A percentile compares a stretch with the other conserved stretches of the same genome.
These are phyloP conservation scores for Lactarius vividus DNA, from an alignment of 768 basidiomycete genomes.

Conservation along the genomic window DNA sequence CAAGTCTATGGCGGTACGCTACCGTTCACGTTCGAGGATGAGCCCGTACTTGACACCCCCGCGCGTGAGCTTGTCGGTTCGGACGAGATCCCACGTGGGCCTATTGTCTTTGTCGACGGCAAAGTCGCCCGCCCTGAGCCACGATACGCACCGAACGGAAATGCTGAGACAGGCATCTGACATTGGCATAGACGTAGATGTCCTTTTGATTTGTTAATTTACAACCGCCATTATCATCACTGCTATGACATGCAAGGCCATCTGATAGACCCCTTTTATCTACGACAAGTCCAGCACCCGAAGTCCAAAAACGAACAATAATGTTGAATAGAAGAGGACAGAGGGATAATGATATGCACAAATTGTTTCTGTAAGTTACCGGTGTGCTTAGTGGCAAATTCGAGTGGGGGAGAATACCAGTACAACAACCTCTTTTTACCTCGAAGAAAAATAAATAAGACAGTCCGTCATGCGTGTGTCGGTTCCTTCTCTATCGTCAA, in stretches of 20 bases:
- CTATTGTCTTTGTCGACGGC: conserved; percentile 50
- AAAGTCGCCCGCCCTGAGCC: conserved; percentile 31
- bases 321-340: neutral
- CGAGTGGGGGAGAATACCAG: neutral
- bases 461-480: neutral
- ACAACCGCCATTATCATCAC: neutral
- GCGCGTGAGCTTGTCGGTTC: conserved; percentile 44
- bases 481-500: conserved; percentile 7
- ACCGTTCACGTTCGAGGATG: conserved; percentile 66
- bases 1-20: conserved; percentile 71
- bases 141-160: neutral
- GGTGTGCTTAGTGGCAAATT: neutral
- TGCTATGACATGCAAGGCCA: neutral
- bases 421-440: conserved; percentile 11
- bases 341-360: conserved; percentile 26
- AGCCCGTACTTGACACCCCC: conserved; percentile 60
- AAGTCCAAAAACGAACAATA: conserved; percentile 3
- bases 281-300: neutral
- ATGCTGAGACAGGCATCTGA: neutral
- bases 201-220: neutral
- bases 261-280: neutral
- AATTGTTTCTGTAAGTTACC: conserved; percentile 3
- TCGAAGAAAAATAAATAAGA: neutral
- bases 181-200: neutral
- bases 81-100: conserved; percentile 53